Evolutionary conservation across 768 basidiomycete species (phyloP), one percentile per base, ranked within the genome.

Genomic region (Trametes coccinea): DNA sequence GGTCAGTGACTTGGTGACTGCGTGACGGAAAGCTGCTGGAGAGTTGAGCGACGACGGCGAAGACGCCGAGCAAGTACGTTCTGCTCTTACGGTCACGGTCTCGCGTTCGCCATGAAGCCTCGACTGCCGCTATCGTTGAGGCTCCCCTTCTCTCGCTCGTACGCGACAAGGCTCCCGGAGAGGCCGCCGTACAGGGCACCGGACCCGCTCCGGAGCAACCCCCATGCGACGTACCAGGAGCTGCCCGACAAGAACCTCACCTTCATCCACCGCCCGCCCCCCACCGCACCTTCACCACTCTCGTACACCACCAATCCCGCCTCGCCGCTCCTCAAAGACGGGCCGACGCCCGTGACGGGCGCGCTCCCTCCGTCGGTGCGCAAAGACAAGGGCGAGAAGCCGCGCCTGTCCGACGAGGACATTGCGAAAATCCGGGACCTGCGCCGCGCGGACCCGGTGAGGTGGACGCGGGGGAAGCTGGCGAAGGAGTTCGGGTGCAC

Each of bases 231-330:
- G n/a, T 66, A 68, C 66, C 40, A 66, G 44, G 43, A 60, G 8
- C 67, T 70, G 33, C 60, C 65, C 5, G 64, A 65, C 37, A 81
- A 82, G 59, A 77, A 81, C 61, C 73, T 92, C 57, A 90, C 90
- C 0, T 93, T 93, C 72, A 86, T 93, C 60, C 90, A 91, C 71
- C 86, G 92, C 45, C 89, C 89, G n/a, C 92, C 92, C 0, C 89
- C 92, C 0, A 84, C 88, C 9, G 82, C 86, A 9, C 88, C 89
- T 8, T 80, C 90, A 16, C 90, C 91, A 3, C 77, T 79, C 61
- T 94, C 92, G 17, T 82, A 86, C 59, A 87, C 84, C 5, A 84
- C 84, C 5, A 77, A 81, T 8, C 92, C 92, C 9, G 74, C 82
- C 5, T 94, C 92, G 0, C 89, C 92, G 0, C 78, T 93, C 4